Conservation (phyloP, 768 basidiomycete species). For the Pisolithus microcarpus region DNA sequence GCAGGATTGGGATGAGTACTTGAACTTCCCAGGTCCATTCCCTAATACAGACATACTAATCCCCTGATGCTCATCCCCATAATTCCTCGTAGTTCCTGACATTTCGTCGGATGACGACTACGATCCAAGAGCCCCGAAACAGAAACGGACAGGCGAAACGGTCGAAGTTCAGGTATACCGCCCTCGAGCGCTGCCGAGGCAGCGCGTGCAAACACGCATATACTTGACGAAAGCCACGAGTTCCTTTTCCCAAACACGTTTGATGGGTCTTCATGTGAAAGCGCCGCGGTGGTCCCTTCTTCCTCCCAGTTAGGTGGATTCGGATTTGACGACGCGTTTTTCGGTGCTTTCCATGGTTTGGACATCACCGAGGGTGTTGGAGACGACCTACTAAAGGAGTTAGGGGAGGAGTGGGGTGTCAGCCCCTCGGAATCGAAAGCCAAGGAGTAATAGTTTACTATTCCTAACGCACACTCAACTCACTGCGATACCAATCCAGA, state of each 20-base stretch:
- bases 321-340: slow-evolving; percentile 46
- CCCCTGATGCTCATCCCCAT: slow-evolving; percentile 1
- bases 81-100: slow-evolving; percentile 6
- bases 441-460: slow-evolving; percentile 10
- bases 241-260: slow-evolving; percentile 61
- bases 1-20: slow-evolving; percentile 60
- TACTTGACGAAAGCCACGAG: slow-evolving; percentile 65
- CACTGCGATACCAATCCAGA: slow-evolving; percentile 11
- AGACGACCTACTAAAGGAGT: slow-evolving; percentile 67
- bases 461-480: neutral
- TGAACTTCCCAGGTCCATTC: slow-evolving; percentile 41
- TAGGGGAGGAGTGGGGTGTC: slow-evolving; percentile 64
- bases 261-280: slow-evolving; percentile 49
- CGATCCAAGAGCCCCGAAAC: slow-evolving; percentile 30
- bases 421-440: slow-evolving; percentile 4
- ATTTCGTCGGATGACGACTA: slow-evolving; percentile 46
- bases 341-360: slow-evolving; percentile 45
- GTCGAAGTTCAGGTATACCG: slow-evolving; percentile 11
- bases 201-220: slow-evolving; percentile 48
- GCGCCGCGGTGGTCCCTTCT: slow-evolving; percentile 31
- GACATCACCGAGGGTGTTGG: slow-evolving; percentile 57
- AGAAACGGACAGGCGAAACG: slow-evolving; percentile 22
- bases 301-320: slow-evolving; percentile 52
- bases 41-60: neutral
- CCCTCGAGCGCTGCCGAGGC: slow-evolving; percentile 32